Base-by-base conservation (phyloP, 805 yeast species). In the Metschnikowia cubensis region DNA sequence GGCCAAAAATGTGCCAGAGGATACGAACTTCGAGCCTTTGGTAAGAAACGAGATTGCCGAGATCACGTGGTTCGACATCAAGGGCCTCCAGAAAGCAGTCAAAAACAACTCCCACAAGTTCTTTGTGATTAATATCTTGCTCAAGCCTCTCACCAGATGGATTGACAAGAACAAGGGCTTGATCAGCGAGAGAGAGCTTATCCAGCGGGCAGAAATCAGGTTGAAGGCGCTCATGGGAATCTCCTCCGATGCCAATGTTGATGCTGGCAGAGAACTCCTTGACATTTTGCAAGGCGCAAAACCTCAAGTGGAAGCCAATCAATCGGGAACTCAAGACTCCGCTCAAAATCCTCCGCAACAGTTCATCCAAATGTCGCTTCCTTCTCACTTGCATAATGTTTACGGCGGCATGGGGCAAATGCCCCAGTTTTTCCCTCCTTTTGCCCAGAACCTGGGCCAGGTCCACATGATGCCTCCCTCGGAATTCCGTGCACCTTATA, bases 31-130 rank as follows among this genome's bases (percentile, higher is more conserved):
- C 61, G 79, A 74, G 54, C 97, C 99, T 1, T 73, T 78, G 51
- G 96, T 89, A 1, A 80, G 96, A 61, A 87, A 87, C 64, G 99
- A 94, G 69, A 95, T 94, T 56, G 80, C 84, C 41, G 80, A 81
- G 49, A 88, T 92, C 45, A 78, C 84, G 66, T 92, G 97, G 98
- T 68, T 73, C 55, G 85, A 82, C 58, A 70, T 86, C 54, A 83
- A 66, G 57, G 25, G 57, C 7, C 60, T 73, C 31, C 68, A 60
- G 47, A 59, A 79, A 70, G 74, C 73, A 63, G 59, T 68, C 63
- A 62, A 76, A 69, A n/a, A 57, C 60, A 57, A 62, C 42, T 68
- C 71, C 14, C 67, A 64, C 52, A 55, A 66, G 25, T 78, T 63
- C 52, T 81, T 75, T 58, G 65, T 82, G 34, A 76, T 82, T 11